These are phyloP conservation scores for Talaromyces trachyspermus DNA, from an alignment of 495 filamentous ascomycete species.

Conservation along the genomic window DNA sequence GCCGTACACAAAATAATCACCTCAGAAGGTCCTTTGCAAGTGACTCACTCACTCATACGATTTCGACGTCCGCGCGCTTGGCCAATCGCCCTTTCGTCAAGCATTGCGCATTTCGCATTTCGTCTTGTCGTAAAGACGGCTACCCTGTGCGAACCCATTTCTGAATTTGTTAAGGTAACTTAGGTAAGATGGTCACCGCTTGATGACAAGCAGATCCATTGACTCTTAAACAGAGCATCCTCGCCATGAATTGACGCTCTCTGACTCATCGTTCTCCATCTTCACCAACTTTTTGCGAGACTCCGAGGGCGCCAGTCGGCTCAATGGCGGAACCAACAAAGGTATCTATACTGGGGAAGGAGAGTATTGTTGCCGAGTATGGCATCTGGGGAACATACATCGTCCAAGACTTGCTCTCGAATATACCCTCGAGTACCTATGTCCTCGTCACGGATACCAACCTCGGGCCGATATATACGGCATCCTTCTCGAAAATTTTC, in stretches of 20 bases:
- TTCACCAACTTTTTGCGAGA: neutral
- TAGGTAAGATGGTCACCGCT: no score
- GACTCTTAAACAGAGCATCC: neutral
- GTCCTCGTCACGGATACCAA: constrained; percentile 96
- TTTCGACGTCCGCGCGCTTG: no score
- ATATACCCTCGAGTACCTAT: constrained; percentile 79
- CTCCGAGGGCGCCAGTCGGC: no score
- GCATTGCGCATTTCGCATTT: no score
- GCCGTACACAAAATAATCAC: no score
- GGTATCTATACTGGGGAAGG: constrained; percentile 54
- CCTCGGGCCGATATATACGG: constrained; percentile 70
- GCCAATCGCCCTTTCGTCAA: no score
- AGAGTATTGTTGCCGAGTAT: constrained; percentile 87
- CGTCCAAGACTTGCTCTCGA: constrained; percentile 70
- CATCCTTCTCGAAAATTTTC: constrained; percentile 68
- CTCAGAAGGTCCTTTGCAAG: no score
- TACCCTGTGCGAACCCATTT: no score
- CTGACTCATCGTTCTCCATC: neutral
- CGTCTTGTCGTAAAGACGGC: no score
- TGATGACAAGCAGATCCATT: neutral
- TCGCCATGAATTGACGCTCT: neutral
- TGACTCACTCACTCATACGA: neutral
- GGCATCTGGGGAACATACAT: constrained; percentile 81
- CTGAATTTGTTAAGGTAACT: no score
- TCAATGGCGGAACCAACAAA: constrained; percentile 39